Base-by-base conservation (phyloP, 345 rosid species). In the Citrus sp. region DNA sequence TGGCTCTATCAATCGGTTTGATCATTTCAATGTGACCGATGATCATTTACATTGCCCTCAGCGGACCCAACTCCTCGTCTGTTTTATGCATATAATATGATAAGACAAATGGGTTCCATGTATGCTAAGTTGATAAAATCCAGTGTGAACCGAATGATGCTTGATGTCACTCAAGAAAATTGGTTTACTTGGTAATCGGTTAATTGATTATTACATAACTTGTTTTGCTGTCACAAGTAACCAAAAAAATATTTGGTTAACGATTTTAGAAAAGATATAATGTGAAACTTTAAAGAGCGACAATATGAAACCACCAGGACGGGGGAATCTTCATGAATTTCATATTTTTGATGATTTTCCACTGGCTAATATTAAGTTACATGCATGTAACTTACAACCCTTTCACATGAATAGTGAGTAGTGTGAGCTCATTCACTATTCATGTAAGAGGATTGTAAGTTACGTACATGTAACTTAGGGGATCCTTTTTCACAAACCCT, bases 81-180 rank as follows among this genome's bases (percentile, higher is more conserved):
- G 25, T 35, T 35, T 16, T 2, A 9, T 3, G 19, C 21, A 25
- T 25, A 61, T 8, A 9, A 61, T 61, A 61, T 19, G 70, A 21
- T 28, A 30, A 63, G 78, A 62, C 61, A 46, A 4, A 18, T 30
- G 55, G 38, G 56, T 40, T 35, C 37, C 56, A 27, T 63, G 0
- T 18, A 24, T n/a, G 64, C 27, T 22, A 49, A 49, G 16, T 46
- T 64, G 14, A 28, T 9, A 46, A 62, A 1, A 21, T 40, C 7
- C n/a, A 30, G 61, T 64, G 78, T 64, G 78, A 74, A 27, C 69
- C 19, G 69, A 74, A 61, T 19, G 37, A 74, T 62, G 69, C 70
- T 19, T 18, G 27, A 40, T 9, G 6, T 18, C 25, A 28, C 55
- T 42, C 42, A 19, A 19, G n/a, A 74, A 73, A 51, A 35, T 9